Evolutionary conservation across 495 filamentous ascomycete species (phyloP).

Genomic region (Tuber umbilicatum): DNA sequence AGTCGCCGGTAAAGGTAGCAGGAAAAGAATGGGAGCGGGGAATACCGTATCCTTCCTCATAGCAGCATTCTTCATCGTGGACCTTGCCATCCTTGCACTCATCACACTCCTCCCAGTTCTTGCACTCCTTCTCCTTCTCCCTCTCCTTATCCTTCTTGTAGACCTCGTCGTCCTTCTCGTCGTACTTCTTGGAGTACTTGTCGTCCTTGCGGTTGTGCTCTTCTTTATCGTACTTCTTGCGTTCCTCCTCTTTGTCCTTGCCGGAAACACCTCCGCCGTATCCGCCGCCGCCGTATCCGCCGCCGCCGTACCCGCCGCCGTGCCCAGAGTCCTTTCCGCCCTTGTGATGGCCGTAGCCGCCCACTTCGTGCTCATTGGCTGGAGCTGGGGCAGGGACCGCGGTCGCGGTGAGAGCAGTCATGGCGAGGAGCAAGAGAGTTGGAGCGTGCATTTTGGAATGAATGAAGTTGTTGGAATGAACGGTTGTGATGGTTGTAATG

Average conservation of each 20-base stretch:
- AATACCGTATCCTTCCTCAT: background rate
- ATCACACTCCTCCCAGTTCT: background rate
- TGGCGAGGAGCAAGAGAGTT: background rate
- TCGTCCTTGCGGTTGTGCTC: no score
- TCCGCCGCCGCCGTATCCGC: background rate
- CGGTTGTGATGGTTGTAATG: background rate
- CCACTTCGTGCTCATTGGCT: background rate
- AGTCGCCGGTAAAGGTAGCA: background rate
- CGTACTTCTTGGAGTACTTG: background rate
- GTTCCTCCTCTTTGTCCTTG: constrained; percentile 43
- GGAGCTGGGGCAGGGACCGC: background rate
- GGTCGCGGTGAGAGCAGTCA: background rate
- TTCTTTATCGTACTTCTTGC: background rate
- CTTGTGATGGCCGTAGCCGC: background rate
- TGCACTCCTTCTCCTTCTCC: background rate
- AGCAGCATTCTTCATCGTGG: background rate
- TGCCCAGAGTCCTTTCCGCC: background rate
- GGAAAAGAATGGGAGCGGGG: no score
- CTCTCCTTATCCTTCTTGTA: background rate
- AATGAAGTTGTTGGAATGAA: background rate
- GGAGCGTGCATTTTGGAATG: background rate
- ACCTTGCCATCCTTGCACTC: background rate
- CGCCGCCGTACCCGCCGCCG: background rate
- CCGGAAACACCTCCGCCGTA: constrained; percentile 1
- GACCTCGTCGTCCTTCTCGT: background rate